Conservation (phyloP, 208 protist genomes). For the Trypanosoma rangeli region DNA sequence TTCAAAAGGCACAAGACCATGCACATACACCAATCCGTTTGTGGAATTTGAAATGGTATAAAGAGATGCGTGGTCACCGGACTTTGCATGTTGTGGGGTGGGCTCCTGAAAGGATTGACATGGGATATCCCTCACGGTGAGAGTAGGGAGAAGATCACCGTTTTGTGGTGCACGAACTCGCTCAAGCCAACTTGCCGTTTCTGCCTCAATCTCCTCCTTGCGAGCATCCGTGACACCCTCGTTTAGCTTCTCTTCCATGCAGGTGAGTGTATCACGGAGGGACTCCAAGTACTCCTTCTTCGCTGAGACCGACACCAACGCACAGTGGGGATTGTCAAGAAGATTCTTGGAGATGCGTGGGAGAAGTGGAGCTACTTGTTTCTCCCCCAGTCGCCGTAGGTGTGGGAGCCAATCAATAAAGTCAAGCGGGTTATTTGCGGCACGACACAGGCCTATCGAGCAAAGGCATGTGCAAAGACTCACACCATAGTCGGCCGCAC, state of each 20-base stretch:
- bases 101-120: conserved; percentile 73
- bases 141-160: conserved; percentile 74
- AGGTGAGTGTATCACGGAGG: conserved; percentile 58
- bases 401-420: conserved; percentile 90
- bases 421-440: conserved; percentile 73
- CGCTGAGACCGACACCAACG: conserved; percentile 66
- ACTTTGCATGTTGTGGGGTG: conserved; percentile 29
- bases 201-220: conserved; percentile 51
- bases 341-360: conserved; percentile 63
- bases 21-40: conserved; percentile 91
- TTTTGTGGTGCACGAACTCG: conserved; percentile 67
- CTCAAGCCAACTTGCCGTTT: conserved; percentile 66
- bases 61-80: conserved; percentile 23
- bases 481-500: conserved; percentile 83
- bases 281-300: conserved; percentile 64
- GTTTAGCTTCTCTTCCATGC: conserved; percentile 62
- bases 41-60: conserved; percentile 75
- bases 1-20: conserved; percentile 76
- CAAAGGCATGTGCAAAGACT: conserved; percentile 77
- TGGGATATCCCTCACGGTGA: conserved; percentile 81
- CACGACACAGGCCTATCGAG: conserved; percentile 68
- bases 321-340: conserved; percentile 71
- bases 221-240: conserved; percentile 46
- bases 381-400: conserved; percentile 47
- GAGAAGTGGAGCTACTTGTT: conserved; percentile 65